A percentile compares a stretch with the other conserved stretches of the same genome.
These are phyloP conservation scores for Geosmithia morbida DNA, from an alignment of 2,329 filamentous ascomycete species.

Conservation along the genomic window DNA sequence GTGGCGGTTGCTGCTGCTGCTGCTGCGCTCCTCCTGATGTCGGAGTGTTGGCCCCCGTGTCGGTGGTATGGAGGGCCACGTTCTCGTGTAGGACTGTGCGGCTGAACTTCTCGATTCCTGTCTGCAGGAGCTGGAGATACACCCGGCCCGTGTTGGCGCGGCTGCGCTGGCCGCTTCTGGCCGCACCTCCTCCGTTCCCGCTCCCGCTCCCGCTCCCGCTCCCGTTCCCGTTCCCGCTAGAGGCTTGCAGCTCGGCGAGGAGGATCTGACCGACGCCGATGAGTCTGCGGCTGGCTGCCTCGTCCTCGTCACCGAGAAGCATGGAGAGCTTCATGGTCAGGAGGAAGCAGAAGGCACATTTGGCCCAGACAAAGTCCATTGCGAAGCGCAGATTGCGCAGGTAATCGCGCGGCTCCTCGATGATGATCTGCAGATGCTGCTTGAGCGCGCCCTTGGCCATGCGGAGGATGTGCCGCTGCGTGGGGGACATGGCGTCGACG, in stretches of 20 bases:
- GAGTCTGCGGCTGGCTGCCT: conserved; percentile 5
- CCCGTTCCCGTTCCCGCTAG: conserved; percentile 4
- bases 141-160: conserved; percentile 18
- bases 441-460: conserved; percentile 34
- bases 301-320: conserved; percentile 24
- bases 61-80: neutral
- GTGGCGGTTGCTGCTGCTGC: neutral
- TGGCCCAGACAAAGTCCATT: conserved; percentile 45
- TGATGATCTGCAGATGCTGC: conserved; percentile 32
- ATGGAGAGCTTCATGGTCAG: conserved; percentile 36
- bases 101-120: conserved; percentile 10
- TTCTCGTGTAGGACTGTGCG: conserved; percentile 2
- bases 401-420: conserved; percentile 28
- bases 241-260: conserved; percentile 10
- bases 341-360: conserved; percentile 41
- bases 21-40: neutral
- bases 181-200: conserved; percentile 1
- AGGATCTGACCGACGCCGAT: conserved; percentile 7
- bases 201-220: conserved; percentile 2
- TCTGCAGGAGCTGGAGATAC: conserved; percentile 11
- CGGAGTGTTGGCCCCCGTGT: conserved; percentile 1
- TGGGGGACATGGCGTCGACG: conserved; percentile 27
- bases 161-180: conserved; percentile 3
- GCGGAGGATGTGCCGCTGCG: conserved; percentile 30
- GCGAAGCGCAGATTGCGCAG: conserved; percentile 35